Conservation (phyloP, 805 yeast genomes). For the Candida sakaeoensis region DNA sequence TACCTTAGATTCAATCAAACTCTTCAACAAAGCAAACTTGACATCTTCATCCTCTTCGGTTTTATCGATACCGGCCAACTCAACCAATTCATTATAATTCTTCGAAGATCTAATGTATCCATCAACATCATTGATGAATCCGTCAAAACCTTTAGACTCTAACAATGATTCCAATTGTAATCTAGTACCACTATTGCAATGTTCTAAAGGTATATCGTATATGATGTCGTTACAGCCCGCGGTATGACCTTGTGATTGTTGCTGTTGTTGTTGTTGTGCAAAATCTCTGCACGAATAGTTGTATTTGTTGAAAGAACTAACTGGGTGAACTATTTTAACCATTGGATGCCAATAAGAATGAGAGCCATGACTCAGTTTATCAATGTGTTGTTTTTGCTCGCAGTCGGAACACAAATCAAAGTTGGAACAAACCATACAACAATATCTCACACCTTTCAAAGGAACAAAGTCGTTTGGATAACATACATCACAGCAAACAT, state of each 20-base stretch:
- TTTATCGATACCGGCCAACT: constrained; percentile 10
- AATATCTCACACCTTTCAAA: constrained; percentile 45
- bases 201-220: constrained; percentile 24
- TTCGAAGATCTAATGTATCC: constrained; percentile 18
- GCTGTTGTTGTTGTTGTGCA: background rate
- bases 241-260: background rate
- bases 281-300: too few relatives aligned
- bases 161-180: constrained; percentile 16
- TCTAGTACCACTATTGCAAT: constrained; percentile 15
- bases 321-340: constrained; percentile 24
- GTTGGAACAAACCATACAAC: constrained; percentile 50
- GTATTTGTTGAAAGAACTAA: background rate
- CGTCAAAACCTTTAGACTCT: constrained; percentile 13
- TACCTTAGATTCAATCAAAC: constrained; percentile 14
- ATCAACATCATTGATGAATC: constrained; percentile 17
- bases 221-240: constrained; percentile 13
- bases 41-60: constrained; percentile 13
- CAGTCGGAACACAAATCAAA: constrained; percentile 49
- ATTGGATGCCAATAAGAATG: constrained; percentile 28
- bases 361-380: constrained; percentile 12
- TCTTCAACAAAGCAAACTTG: constrained; percentile 21
- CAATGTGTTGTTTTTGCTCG: constrained; percentile 16
- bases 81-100: constrained; percentile 20
- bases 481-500: constrained; percentile 35
- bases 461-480: constrained; percentile 28